Base-by-base conservation (phyloP, 1,284 basidiomycete genomes). In the Trametes pubescens region DNA sequence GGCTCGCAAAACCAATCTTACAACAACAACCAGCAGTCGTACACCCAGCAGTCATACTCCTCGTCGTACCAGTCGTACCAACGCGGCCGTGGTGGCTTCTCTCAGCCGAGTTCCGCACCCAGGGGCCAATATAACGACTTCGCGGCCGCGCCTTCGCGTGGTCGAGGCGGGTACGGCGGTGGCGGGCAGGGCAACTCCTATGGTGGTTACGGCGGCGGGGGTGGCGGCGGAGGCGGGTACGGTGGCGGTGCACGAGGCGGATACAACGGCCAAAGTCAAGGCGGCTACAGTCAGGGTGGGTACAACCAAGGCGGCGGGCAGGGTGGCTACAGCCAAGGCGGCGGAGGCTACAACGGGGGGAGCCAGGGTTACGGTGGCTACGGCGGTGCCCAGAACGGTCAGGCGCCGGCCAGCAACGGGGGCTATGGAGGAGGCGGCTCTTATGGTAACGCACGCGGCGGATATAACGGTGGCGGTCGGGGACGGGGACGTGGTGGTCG, bases 401-500 rank as follows among this genome's bases (percentile, higher is more conserved):
- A 43, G 2, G 6, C 40, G 2, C 40, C 14, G 16, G 6, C 40
- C 10, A n/a, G 40, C 37, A 38, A 38, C 40, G 40, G 68, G 29
- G 68, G 69, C 14, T 65, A 62, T 43, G 40, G 40, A 7, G 13
- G 69, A 68, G 43, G 65, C 66, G 44, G 44, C 22, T 47, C 44
- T 7, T 43, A 43, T n/a, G 40, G 40, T 34, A 68, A 61, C 40
- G 7, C 59, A 43, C 63, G 70, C 24, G 71, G 72, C 21, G 69
- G 69, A 13, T 71, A 73, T 47, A 64, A 73, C 49, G 40, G 40
- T n/a, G 14, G 14, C 24, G 70, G 75, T 7, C 73, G 80, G 61
- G 78, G 80, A 6, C 74, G 81, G 61, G 81, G 81, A 11, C 77
- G 81, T 51, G 81, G 81, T 26, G 74, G 79, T 52, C 74, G 79